Base-by-base conservation (phyloP, 2,329 filamentous ascomycete genomes). In the Neonectria punicea region DNA sequence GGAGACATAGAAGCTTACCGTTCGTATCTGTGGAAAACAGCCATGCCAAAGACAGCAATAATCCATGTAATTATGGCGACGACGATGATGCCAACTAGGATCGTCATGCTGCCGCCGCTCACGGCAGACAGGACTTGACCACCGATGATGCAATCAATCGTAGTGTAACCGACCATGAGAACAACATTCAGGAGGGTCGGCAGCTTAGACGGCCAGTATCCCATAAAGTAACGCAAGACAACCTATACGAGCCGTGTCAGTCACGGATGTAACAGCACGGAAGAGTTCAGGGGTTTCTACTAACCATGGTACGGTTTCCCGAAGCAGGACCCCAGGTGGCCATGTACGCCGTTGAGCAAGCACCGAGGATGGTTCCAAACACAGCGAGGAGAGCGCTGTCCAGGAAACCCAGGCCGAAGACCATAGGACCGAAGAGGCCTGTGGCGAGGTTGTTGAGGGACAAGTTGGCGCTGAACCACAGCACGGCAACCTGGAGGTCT, bases 111-210 rank as follows among this genome's bases (percentile, higher is more conserved):
- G 5, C 74, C 75, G 50, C 78, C 75, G 75, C 93, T 94, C 50
- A 95, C 89, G 1, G 92, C 90, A 61, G 93, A 85, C 70, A 96
- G 85, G 7, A 95, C 85, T 76, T 95, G 90, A 0, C 92, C 91
- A 18, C 92, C 93, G 16, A 95, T 92, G 67, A 96, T 94, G 59
- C 88, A 87, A 74, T 96, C 95, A 69, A 94, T 89, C 0, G 90
- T 85, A 5, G 90, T 90, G 89, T 93, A 95, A 54, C 92, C 92
- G 76, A 94, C 89, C 71, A 90, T 79, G 57, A 91, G 91, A 74
- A 93, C 87, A 85, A 77, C 66, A 54, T 74, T 75, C 18, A 76
- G 73, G 9, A 76, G 58, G 4, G 74, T 76, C 0, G 75, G 69
- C 1, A 78, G 67, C 58, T 78, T 78, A n/a, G 72, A 68, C 1